Percentiles rank a stretch among this genome's conserved stretches.
These are phyloP conservation scores for Pestalotiopsis sp. DNA, from an alignment of 2,329 filamentous ascomycete genomes.

Conservation along the genomic window DNA sequence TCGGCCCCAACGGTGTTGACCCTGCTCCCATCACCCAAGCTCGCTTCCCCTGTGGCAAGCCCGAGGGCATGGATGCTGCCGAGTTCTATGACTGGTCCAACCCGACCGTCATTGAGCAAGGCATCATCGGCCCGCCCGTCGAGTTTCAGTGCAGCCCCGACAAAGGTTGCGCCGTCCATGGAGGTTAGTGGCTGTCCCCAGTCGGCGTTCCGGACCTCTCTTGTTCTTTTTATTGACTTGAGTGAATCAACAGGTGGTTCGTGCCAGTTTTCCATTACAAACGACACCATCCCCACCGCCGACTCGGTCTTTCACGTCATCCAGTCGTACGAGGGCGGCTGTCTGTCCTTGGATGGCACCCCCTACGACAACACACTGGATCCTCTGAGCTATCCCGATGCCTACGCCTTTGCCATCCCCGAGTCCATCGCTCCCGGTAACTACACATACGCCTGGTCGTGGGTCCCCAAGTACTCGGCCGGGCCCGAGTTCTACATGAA, in stretches of 20 bases:
- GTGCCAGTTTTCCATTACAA: slow-evolving; percentile 73
- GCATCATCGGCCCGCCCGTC: neutral
- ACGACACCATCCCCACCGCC: slow-evolving; percentile 49
- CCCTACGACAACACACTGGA: slow-evolving; percentile 50
- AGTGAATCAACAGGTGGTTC: slow-evolving; percentile 56
- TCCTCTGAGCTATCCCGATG: slow-evolving; percentile 21
- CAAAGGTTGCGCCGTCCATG: neutral
- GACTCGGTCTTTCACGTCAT: slow-evolving; percentile 69
- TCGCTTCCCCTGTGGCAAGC: neutral
- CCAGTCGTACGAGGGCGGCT: slow-evolving; percentile 70
- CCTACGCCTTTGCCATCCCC: neutral
- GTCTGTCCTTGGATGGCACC: slow-evolving; percentile 53
- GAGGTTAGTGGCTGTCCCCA: neutral
- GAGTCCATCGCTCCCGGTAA: neutral
- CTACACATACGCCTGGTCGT: slow-evolving; percentile 37
- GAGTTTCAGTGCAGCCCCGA: neutral
- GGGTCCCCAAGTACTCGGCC: slow-evolving; percentile 68
- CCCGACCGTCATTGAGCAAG: neutral
- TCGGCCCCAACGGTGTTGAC: neutral
- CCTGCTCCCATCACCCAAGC: neutral
- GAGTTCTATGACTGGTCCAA: neutral
- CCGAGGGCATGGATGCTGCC: neutral
- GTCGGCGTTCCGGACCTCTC: neutral
- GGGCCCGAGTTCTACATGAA: slow-evolving; percentile 79
- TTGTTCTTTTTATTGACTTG: neutral